These are phyloP conservation scores for Arthrobotrys sinensis DNA, from an alignment of 2,329 filamentous ascomycete species.

Conservation along the genomic window DNA sequence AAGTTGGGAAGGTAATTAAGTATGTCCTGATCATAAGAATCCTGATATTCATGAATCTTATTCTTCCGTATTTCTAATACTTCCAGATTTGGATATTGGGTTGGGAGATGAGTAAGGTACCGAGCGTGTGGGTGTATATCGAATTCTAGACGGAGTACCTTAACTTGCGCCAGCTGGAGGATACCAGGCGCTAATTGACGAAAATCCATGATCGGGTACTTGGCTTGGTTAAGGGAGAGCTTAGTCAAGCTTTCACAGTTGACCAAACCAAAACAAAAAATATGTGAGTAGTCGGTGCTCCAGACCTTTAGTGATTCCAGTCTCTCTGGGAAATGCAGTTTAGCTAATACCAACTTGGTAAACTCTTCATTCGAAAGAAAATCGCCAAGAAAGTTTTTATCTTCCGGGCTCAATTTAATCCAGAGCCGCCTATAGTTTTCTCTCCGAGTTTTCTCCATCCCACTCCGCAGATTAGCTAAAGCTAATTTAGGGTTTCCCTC, in stretches of 20 bases:
- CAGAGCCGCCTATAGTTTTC: not conserved
- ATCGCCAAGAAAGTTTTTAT: not conserved
- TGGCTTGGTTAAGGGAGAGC: constrained; percentile 1
- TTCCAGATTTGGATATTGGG: too few species aligned
- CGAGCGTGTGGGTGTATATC: too few species aligned
- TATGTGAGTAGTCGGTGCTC: not conserved
- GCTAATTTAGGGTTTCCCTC: not conserved
- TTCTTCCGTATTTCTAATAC: too few species aligned
- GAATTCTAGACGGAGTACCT: too few species aligned
- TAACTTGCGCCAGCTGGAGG: too few species aligned
- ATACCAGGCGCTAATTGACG: too few species aligned
- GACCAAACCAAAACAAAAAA: not conserved
- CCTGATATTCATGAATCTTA: too few species aligned
- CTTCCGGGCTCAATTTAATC: not conserved
- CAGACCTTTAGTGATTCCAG: not conserved
- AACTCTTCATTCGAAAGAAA: not conserved
- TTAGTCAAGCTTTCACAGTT: not conserved
- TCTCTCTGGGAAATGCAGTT: not conserved
- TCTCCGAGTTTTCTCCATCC: not conserved
- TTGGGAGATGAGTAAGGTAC: too few species aligned
- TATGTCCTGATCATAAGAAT: too few species aligned
- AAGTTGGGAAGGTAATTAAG: too few species aligned
- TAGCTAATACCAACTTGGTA: not conserved
- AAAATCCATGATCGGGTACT: not conserved
- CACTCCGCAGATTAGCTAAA: too few species aligned